Conservation (phyloP, 768 basidiomycete genomes). For the Lepiota venenata region DNA sequence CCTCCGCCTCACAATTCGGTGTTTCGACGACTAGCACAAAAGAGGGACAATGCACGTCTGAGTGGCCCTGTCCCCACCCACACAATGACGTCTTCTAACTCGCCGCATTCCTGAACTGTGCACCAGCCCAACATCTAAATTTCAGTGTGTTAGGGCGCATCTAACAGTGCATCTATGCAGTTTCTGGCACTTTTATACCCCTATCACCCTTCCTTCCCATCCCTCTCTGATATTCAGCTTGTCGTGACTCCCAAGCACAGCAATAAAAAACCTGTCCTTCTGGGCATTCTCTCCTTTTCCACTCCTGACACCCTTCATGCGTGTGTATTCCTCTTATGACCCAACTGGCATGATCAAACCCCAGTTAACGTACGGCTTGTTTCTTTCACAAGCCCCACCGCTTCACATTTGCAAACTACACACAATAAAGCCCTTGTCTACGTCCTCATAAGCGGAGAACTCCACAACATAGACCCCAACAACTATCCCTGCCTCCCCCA, state of each 20-base stretch:
- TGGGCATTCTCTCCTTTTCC: slow-evolving; percentile 6
- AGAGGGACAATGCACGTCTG: no score
- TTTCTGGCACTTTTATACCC: not conserved
- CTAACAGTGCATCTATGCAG: not conserved
- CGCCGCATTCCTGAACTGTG: not conserved
- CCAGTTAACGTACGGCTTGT: slow-evolving; percentile 4
- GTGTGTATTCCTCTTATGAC: not conserved
- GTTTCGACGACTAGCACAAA: no score
- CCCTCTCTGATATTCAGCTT: not conserved
- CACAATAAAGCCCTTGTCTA: slow-evolving; percentile 3
- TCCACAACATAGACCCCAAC: not conserved
- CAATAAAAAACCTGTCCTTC: slow-evolving; percentile 6
- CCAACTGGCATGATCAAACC: not conserved
- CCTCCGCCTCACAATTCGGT: no score
- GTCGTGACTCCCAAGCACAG: slow-evolving; percentile 2
- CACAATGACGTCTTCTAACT: not conserved
- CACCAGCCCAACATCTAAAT: not conserved
- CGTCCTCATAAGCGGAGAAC: slow-evolving; percentile 6
- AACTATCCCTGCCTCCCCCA: slow-evolving; percentile 9
- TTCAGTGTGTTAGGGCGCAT: not conserved
- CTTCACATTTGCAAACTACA: slow-evolving; percentile 5
- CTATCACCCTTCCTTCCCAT: not conserved
- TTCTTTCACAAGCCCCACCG: slow-evolving; percentile 5
- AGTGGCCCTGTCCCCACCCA: slow-evolving; percentile 5
- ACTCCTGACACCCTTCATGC: slow-evolving; percentile 6